Base-by-base conservation (phyloP, 2,329 filamentous ascomycete species). In the Talaromyces albobiverticillius region DNA sequence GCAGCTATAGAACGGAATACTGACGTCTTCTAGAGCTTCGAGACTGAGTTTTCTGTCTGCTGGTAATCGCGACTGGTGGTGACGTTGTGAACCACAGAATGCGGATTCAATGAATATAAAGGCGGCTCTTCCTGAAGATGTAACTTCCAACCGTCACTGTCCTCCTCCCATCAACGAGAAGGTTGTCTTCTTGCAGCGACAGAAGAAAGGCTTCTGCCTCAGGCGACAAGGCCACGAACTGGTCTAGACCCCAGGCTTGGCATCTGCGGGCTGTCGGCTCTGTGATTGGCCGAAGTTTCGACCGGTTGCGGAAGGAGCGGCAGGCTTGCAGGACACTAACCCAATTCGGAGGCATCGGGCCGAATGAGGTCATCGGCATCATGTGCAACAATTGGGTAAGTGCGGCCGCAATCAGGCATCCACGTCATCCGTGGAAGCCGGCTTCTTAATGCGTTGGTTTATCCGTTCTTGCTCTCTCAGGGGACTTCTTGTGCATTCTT, bases 311-410 rank as follows among this genome's bases (percentile, higher is more conserved):
- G 53, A 38, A 55, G 50, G 50, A 18, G 22, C 50, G 50, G 50
- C 41, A 46, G 11, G 29, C 13, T 3, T 14, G 16, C 20, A 26
- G 3, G 25, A 13, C 7, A 46, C 45, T 51, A 38, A 3, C 53
- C 53, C 11, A 1, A 18, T 46, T 47, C 43, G 34, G 48, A 25
- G 8, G n/a, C 31, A 29, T n/a, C n/a, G n/a, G n/a, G n/a, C 41
- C 5, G 22, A 22, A 43, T 55, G 53, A 55, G 42, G 48, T 55
- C 53, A 55, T 51, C 32, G 29, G 46, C 13, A 23, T 11, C 14
- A 38, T 16, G 63, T 65, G 52, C 60, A 66, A 54, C 60, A 66
- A 54, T 63, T 67, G 54, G 76, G 79, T 63, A 81, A 81, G 67
- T 80, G 78, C 77, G 77, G 80, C 68, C 64, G 73, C 49, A 26